phyloP scores from a whole-genome alignment of 2,329 filamentous ascomycete genomes.

The Neophaeococcomyces aloes region DNA sequence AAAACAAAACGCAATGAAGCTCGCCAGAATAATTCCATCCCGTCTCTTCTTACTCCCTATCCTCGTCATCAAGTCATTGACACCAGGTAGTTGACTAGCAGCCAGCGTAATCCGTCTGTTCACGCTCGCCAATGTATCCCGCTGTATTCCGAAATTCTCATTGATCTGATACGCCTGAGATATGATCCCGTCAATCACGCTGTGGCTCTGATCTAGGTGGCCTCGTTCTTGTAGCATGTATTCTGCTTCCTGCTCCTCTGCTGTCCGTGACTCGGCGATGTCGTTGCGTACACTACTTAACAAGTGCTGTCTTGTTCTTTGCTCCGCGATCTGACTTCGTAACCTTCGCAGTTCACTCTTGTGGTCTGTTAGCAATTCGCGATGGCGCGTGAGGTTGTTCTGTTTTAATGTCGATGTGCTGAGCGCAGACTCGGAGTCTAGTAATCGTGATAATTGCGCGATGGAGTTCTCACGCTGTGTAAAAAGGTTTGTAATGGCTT shows the following conservation, averaged over 20 bases:
- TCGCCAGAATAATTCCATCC: slow-evolving; percentile 85
- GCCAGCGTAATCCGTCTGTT: slow-evolving; percentile 83
- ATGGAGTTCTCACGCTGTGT: slow-evolving; percentile 78
- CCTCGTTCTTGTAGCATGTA: slow-evolving; percentile 91
- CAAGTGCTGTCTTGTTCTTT: slow-evolving; percentile 79
- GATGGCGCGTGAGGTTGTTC: slow-evolving; percentile 84
- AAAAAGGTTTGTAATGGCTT: slow-evolving; percentile 72
- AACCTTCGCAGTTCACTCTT: slow-evolving; percentile 70
- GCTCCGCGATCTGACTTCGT: slow-evolving; percentile 60
- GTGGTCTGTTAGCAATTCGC: slow-evolving; percentile 81
- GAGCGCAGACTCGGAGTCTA: slow-evolving; percentile 82
- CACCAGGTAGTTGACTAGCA: slow-evolving; percentile 81
- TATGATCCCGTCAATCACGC: slow-evolving; percentile 77
- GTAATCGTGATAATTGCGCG: slow-evolving; percentile 70
- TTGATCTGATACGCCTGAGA: slow-evolving; percentile 95
- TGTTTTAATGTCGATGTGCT: slow-evolving; percentile 92
- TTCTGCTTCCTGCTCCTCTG: slow-evolving; percentile 73
- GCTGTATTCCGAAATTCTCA: slow-evolving; percentile 76
- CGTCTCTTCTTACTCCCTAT: slow-evolving; percentile 92
- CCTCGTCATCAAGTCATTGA: slow-evolving; percentile 81
- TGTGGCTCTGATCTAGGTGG: slow-evolving; percentile 79
- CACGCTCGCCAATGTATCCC: slow-evolving; percentile 78
- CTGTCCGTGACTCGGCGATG: slow-evolving; percentile 76
- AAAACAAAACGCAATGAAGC: slow-evolving; percentile 86
- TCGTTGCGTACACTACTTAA: slow-evolving; percentile 84